phyloP scores from a whole-genome alignment of 2,329 filamentous ascomycete genomes.

The Cercospora sp. region DNA sequence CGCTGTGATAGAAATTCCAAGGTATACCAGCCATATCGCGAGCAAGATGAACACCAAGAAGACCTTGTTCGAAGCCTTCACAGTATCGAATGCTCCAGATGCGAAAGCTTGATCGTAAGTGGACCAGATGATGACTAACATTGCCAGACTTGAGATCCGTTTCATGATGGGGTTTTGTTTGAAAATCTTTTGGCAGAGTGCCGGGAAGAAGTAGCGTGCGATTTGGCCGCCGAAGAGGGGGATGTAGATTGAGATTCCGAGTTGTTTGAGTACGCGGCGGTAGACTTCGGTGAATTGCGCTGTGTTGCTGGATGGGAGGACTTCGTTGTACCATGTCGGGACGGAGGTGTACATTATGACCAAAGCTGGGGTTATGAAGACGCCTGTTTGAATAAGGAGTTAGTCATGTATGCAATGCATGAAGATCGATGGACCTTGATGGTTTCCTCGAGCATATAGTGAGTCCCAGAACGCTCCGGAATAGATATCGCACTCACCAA shows the following conservation, averaged over 20 bases:
- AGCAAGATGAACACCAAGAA: constrained; percentile 69
- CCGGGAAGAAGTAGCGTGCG: constrained; percentile 57
- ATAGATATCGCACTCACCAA: constrained; percentile 44
- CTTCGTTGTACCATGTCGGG: constrained; percentile 55
- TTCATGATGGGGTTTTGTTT: constrained; percentile 49
- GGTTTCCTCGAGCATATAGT: neutral
- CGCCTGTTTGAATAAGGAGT: constrained; percentile 26
- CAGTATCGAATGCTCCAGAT: constrained; percentile 59
- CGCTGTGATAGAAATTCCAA: constrained; percentile 60
- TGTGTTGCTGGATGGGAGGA: constrained; percentile 56
- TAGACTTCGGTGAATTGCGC: constrained; percentile 63
- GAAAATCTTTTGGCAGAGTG: constrained; percentile 56
- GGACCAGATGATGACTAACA: constrained; percentile 60
- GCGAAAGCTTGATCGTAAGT: constrained; percentile 67
- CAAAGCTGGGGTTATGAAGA: constrained; percentile 66
- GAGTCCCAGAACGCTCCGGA: no score
- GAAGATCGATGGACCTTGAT: neutral
- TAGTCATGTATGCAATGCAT: neutral
- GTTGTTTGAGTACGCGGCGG: constrained; percentile 64
- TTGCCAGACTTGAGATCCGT: constrained; percentile 48
- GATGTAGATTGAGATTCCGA: constrained; percentile 66
- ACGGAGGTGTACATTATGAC: constrained; percentile 61
- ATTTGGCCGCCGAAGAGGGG: constrained; percentile 63
- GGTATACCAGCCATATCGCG: constrained; percentile 63
- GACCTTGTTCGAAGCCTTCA: constrained; percentile 61